Evolutionary conservation across 306 rosid genomes (phyloP).

Genomic region (Cucumis sativus): DNA sequence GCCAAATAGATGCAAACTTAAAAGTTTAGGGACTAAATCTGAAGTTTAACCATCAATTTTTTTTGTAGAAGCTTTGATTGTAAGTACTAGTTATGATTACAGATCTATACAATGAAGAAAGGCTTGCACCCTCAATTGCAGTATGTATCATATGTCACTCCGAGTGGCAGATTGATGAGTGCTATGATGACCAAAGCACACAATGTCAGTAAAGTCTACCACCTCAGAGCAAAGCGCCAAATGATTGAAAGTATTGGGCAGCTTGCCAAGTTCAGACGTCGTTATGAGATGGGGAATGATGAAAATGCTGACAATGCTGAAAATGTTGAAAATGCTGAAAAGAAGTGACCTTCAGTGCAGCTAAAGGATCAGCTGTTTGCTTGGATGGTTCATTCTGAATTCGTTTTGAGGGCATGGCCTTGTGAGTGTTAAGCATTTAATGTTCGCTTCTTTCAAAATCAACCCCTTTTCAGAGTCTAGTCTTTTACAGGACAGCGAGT

Average conservation of each 20-base stretch:
- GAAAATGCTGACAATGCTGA: constrained; percentile 11
- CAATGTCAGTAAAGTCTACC: constrained; percentile 80
- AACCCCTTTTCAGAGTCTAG: not conserved
- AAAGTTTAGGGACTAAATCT: not conserved
- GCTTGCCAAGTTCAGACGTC: constrained; percentile 82
- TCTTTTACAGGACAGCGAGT: not conserved
- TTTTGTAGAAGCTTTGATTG: not conserved
- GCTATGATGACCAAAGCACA: constrained; percentile 85
- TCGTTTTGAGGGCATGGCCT: not conserved
- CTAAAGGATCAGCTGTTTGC: not conserved
- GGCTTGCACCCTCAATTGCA: constrained; percentile 94
- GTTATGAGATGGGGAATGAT: constrained; percentile 32
- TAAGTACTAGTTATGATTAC: not conserved
- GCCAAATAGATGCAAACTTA: too few species aligned
- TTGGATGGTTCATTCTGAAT: not conserved
- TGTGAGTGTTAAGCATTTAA: not conserved
- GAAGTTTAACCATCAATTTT: not conserved
- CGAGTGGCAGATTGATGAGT: constrained; percentile 79
- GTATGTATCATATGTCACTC: constrained; percentile 85
- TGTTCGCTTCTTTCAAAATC: not conserved
- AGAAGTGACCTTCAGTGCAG: constrained; percentile 14
- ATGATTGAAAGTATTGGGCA: constrained; percentile 78
- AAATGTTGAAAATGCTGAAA: constrained; percentile 7
- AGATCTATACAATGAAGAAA: constrained; percentile 51
- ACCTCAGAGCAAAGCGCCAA: constrained; percentile 75